Percentiles rank a stretch among this genome's conserved stretches.
These are phyloP conservation scores for Grosmannia serpens DNA, from an alignment of 2,329 filamentous ascomycete genomes.

Conservation along the genomic window DNA sequence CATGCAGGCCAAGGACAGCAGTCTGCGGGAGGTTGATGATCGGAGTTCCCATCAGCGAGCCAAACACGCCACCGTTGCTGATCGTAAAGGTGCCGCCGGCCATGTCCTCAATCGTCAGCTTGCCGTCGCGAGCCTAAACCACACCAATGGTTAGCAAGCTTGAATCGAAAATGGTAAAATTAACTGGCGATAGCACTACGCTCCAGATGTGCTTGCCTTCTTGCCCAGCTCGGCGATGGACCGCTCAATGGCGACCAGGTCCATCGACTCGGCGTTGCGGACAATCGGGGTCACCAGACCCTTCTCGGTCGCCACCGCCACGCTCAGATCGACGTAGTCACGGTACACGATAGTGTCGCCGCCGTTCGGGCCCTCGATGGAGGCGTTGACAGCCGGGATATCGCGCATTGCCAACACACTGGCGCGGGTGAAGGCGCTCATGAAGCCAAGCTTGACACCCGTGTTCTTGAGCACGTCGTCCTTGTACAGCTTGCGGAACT, in stretches of 20 bases:
- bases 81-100: conserved; percentile 97
- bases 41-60: conserved; percentile 91
- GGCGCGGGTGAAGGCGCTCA: conserved; percentile 92
- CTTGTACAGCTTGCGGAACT: conserved; percentile 95
- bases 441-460: conserved; percentile 97
- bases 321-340: conserved; percentile 95
- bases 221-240: conserved; percentile 88
- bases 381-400: conserved; percentile 88
- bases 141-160: conserved; percentile 7
- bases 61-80: conserved; percentile 94
- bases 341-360: conserved; percentile 97
- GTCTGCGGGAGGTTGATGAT: conserved; percentile 97
- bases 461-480: conserved; percentile 93
- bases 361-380: conserved; percentile 88
- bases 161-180: not conserved
- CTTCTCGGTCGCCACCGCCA: conserved; percentile 95
- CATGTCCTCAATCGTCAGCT: conserved; percentile 98
- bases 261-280: conserved; percentile 80
- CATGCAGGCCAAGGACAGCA: conserved; percentile 83
- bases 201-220: conserved; percentile 50
- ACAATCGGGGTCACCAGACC: conserved; percentile 94
- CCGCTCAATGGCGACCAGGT: conserved; percentile 83
- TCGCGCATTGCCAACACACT: conserved; percentile 88
- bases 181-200: not conserved
- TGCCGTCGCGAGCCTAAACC: conserved; percentile 73